Conservation (phyloP, 2,329 filamentous ascomycete species). For the Colletotrichum magnum region DNA sequence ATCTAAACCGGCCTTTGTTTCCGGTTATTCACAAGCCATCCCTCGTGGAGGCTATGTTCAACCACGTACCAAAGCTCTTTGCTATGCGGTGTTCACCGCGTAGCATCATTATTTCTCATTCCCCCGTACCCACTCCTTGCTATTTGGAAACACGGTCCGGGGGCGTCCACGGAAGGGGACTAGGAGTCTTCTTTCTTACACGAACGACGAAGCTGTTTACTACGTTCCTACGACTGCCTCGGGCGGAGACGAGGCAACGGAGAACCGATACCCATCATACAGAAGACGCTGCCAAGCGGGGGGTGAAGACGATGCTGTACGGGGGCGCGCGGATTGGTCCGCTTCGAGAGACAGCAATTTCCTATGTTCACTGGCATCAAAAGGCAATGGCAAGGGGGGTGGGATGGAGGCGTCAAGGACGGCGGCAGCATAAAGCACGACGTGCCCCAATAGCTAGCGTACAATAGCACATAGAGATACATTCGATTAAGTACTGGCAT, state of each 20-base stretch:
- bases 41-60: background rate
- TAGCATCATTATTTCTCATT: background rate
- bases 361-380: background rate
- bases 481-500: too few species aligned
- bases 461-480: too few species aligned
- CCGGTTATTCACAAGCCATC: background rate
- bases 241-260: slow-evolving; percentile 1
- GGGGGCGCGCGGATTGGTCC: background rate
- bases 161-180: background rate
- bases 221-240: slow-evolving; percentile 20
- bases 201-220: slow-evolving; percentile 18
- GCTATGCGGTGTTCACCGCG: background rate
- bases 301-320: background rate
- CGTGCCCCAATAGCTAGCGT: too few species aligned
- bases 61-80: background rate
- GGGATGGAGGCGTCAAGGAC: slow-evolving; percentile 1
- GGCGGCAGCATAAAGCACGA: background rate
- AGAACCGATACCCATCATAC: slow-evolving; percentile 9
- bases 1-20: background rate
- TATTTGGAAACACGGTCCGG: background rate
- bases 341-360: background rate
- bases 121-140: background rate
- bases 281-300: slow-evolving; percentile 34
- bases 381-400: background rate
- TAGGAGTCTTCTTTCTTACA: slow-evolving; percentile 2